Evolutionary conservation across 2,329 filamentous ascomycete species (phyloP), one percentile per base, ranked within the genome.

Genomic region (Exophiala calicioides): DNA sequence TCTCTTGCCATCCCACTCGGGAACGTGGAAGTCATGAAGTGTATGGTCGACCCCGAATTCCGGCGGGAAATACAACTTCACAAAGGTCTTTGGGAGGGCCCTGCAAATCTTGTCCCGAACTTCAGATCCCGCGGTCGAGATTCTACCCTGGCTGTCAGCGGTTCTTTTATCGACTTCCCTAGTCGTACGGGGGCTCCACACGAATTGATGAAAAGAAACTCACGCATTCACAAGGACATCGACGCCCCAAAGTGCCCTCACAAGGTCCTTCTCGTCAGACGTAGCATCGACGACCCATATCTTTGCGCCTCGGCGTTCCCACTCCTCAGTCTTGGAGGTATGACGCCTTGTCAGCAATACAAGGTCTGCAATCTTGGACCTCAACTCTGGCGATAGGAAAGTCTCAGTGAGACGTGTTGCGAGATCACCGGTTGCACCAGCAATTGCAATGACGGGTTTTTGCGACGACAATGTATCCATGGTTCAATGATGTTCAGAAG

Each of bases 21-120:
- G 53, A 23, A 65, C 61, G n/a, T 55, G 20, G 42, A 67, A 67
- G 41, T 67, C 63, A 41, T 68, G 65, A 13, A 65, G 35, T 35
- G 65, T 64, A 43, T 68, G 65, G 44, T 69, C 61, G 29, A 68
- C 65, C 9, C 66, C 66, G 38, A 68, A 68, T 20, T 68, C 65
- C 3, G 66, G 68, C 8, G 62, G 62, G 34, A 68, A 59, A 49
- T 68, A 68, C 4, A 68, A 43, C 46, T 58, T 58, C 20, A 68
- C 47, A 0, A 53, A 34, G 0, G 65, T 58, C 16, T 43, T 15
- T 2, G 62, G 58, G 0, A 66, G 36, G 2, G 52, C 49, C 7
- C 46, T 49, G 16, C 60, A 50, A 21, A 66, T 53, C 12, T 53
- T 56, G 18, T 65, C 62, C 39, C 62, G 63, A 45, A 66, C 60